Conservation (phyloP, 208 protist species). For the Trichomonas tenax region DNA sequence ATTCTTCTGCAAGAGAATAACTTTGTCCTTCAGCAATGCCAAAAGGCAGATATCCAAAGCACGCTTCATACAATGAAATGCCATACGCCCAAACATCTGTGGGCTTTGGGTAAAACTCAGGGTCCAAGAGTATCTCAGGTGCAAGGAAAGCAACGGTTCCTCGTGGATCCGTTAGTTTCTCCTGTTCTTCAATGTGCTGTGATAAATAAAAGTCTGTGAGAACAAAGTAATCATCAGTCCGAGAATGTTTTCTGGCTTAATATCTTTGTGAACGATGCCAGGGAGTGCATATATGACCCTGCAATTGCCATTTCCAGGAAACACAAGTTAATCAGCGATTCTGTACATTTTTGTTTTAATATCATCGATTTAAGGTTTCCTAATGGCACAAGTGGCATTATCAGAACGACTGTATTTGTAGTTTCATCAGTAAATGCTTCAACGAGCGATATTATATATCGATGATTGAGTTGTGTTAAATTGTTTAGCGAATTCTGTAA, state of each 20-base stretch:
- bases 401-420: neutral
- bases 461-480: neutral
- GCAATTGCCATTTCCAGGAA: neutral
- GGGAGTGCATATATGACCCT: neutral
- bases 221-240: neutral
- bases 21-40: neutral
- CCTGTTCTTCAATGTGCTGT: neutral
- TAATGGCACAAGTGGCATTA: neutral
- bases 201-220: neutral
- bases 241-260: slow-evolving; percentile 3
- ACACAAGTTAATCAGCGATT: neutral
- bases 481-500: neutral
- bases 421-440: neutral
- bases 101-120: neutral
- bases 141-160: neutral
- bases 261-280: neutral
- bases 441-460: neutral
- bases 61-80: neutral
- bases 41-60: neutral
- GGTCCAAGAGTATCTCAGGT: neutral
- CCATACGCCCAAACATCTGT: neutral
- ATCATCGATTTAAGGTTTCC: neutral
- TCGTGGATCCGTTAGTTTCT: neutral
- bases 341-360: neutral
- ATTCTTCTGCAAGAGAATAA: neutral